Evolutionary conservation across 2,329 filamentous ascomycete genomes (phyloP).

Genomic region (Mariannaea elegans): DNA sequence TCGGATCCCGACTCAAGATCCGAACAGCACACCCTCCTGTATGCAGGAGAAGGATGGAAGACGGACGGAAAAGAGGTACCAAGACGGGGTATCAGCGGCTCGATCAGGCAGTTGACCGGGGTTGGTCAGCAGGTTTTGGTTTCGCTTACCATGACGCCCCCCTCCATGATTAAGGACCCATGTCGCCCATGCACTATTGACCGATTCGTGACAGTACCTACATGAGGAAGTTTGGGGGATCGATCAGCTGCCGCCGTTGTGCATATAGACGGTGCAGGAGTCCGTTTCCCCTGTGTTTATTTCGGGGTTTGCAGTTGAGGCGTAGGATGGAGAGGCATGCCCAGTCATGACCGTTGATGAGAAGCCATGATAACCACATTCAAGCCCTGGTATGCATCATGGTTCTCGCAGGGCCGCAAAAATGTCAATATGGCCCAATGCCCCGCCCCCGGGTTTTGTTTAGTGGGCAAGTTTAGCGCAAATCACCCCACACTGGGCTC

Average conservation of each 20-base stretch:
- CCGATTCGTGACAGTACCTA: conserved; percentile 11
- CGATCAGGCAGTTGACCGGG: conserved; percentile 22
- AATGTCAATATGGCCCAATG: background rate
- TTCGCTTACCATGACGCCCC: conserved; percentile 7
- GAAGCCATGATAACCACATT: background rate
- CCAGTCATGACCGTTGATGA: background rate
- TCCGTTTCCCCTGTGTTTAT: background rate
- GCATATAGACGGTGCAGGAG: background rate
- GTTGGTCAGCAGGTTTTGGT: conserved; percentile 13
- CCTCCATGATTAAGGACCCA: background rate
- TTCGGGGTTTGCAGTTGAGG: background rate
- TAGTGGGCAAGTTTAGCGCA: conserved; percentile 17
- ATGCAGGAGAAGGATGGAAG: conserved; percentile 20
- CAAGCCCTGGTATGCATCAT: conserved; percentile 5
- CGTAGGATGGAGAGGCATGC: background rate
- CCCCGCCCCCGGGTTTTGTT: conserved; percentile 24
- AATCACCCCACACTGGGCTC: conserved; percentile 23
- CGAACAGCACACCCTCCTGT: conserved; percentile 23
- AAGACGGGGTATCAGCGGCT: conserved; percentile 4
- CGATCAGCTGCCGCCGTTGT: conserved; percentile 16
- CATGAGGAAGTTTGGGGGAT: conserved; percentile 1
- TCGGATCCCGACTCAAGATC: conserved; percentile 22
- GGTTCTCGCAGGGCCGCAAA: background rate
- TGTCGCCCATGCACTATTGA: conserved; percentile 13
- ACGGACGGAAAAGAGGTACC: background rate